Evolutionary conservation across 192 early-diverging fungal species (phyloP), one percentile per base, ranked within the genome.

Genomic region (Diversispora epigaea): DNA sequence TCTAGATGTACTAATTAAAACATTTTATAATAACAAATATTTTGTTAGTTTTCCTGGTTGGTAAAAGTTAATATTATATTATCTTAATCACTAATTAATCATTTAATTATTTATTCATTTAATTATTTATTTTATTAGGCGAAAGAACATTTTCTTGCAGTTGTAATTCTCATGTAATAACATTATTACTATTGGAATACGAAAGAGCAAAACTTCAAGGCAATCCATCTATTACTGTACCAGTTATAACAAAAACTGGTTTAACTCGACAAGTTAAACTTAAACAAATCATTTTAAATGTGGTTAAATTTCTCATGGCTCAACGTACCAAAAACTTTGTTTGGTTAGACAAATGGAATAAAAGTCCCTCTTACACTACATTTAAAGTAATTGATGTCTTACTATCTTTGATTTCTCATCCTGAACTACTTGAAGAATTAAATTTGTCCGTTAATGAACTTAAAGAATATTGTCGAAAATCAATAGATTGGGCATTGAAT

Each of bases 311-410:
- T 21, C n/a, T 73, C 15, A 32, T 49, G 12, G 6, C 57, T 6
- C 32, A 73, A 46, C 57, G 71, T 10, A 47, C 17, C 3, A 32
- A 73, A 50, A 21, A 19, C 19, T 10, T 6, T 6, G 0, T 22
- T 47, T 73, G 58, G 71, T 32, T n/a, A 12, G 71, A 73, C 39
- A 62, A 62, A 73, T 73, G 71, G 71, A 25, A 73, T 19, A 45
- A 32, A 21, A 49, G 44, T 21, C 57, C 71, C 1, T 41, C 25
- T 4, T 73, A 73, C 14, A 47, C 58, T 11, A 62, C 71, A 47
- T 39, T 62, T 3, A 60, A 61, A 47, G 17, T 58, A 10, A 73
- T 32, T 3, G 12, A 60, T 17, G 1, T 57, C 1, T 19, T 73
- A 32, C 22, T 73, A 22, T 62, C 56, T 6, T 50, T 73, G 25